These are phyloP conservation scores for Ophiosphaerella herpotricha DNA, from an alignment of 2,329 filamentous ascomycete species.

Conservation along the genomic window DNA sequence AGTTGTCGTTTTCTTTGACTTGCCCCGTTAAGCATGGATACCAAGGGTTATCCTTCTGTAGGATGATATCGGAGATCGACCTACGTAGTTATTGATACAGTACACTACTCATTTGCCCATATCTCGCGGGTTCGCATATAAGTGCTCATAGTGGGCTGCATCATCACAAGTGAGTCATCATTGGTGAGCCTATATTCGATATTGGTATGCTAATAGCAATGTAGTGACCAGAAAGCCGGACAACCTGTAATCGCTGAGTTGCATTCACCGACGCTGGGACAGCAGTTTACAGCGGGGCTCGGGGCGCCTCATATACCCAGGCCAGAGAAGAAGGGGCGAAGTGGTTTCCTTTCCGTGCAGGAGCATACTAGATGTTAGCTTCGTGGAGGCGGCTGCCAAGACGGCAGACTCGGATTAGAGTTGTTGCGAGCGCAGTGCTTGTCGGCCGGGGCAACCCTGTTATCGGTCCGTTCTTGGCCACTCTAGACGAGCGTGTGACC, in stretches of 20 bases:
- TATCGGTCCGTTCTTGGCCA: too few relatives aligned
- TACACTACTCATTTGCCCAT: background rate
- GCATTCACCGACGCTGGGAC: constrained; percentile 25
- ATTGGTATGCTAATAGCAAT: too few relatives aligned
- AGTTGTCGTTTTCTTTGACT: too few relatives aligned
- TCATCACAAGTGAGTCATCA: background rate
- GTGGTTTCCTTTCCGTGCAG: background rate
- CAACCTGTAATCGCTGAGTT: constrained; percentile 23
- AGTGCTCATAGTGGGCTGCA: background rate
- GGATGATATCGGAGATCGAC: too few relatives aligned
- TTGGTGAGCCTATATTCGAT: too few relatives aligned
- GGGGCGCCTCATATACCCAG: constrained; percentile 18
- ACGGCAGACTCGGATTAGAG: background rate
- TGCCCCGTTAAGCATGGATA: too few relatives aligned
- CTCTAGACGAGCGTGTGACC: too few relatives aligned
- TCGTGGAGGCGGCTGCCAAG: background rate
- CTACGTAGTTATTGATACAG: too few relatives aligned
- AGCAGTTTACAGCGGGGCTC: constrained; percentile 30
- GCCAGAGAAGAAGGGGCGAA: constrained; percentile 8
- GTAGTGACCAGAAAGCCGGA: constrained; percentile 1
- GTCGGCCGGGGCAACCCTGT: too few relatives aligned
- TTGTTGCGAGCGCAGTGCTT: too few relatives aligned
- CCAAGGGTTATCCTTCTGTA: too few relatives aligned
- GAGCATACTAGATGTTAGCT: background rate
- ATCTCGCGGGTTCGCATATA: background rate